Evolutionary conservation across 2,329 filamentous ascomycete species (phyloP), one percentile per base, ranked within the genome.

Genomic region (Claviceps capensis): DNA sequence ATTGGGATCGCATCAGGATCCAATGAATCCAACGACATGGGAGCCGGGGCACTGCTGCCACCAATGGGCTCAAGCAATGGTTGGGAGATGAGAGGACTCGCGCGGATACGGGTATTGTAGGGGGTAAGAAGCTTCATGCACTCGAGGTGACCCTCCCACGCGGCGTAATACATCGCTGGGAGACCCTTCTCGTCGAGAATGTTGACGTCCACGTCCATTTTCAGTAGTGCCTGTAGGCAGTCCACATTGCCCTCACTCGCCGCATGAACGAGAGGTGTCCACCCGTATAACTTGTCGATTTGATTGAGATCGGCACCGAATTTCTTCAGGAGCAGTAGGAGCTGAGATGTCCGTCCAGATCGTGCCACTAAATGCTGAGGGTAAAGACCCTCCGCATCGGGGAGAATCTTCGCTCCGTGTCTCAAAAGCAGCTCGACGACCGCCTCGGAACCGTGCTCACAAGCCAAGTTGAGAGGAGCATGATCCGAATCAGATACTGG

Each of bases 301-400:
- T 97, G 90, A 61, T 98, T 82, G 44, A 98, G 76, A 64, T 98
- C 84, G 22, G 89, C 91, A 1, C 90, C 90, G 61, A 93, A 90
- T 49, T 85, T 76, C 64, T 89, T 85, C 13, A 98, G 74, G 41
- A 96, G 74, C 14, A 90, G 71, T 11, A 97, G 74, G 30, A 96
- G 77, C 51, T 87, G 77, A 1, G 89, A 86, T 0, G 82, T 86
- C 62, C 90, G 83, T 2, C 88, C 88, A 34, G 91, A 93, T 52
- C 93, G 80, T 23, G 93, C 91, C 19, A 97, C 91, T 37, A 97
- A 78, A 69, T 98, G 93, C 64, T 97, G 93, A n/a, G 93, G 93
- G 63, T 88, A 98, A 11, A 98, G 74, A 1, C 93, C 93, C 72
- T 98, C 93, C 2, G 93, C 93, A 68, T 98, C 93, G 8, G 93